Base-by-base conservation (phyloP, 164 flowering plant species). In the Echeveria elegans region DNA sequence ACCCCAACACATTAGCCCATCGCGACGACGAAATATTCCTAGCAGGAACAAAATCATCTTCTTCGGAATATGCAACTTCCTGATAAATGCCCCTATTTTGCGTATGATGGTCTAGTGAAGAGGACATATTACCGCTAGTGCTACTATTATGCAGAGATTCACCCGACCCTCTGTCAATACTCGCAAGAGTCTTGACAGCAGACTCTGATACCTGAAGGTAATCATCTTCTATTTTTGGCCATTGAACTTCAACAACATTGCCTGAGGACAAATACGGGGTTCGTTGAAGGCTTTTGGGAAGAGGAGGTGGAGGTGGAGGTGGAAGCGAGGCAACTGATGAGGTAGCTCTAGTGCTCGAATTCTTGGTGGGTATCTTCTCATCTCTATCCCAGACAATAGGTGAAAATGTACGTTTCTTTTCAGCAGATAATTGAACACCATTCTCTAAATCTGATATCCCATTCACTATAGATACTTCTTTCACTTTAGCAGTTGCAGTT, bases 351-450 rank as follows among this genome's bases (percentile, higher is more conserved):
- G 24, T 69, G 64, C 72, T 78, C 1, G 76, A 53, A 2, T 66
- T n/a, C 26, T 21, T 72, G 43, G 37, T 70, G 18, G 58, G 71
- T 50, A 64, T 82, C 71, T 79, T 83, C 30, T 85, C 96, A 64
- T 88, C 96, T 71, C 82, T 81, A 70, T 94, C 96, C 97, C 97
- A 94, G 4, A 91, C 84, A 71, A 94, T 84, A 0, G 96, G 95
- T 6, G 97, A 83, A 73, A 82, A 87, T 75, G 90, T 93, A 74
- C 93, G 78, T 70, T 87, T 92, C 76, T 72, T 85, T 61, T 26
- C 76, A 1, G 40, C 26, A 14, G 85, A 74, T 9, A 77, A 69
- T 41, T 14, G 53, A 29, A 24, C 71, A 61, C 79, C 85, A 76
- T 85, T 84, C 52, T 82, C 90, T 28, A 67, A 66, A 66, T 69